Percentiles rank a stretch among this genome's conserved stretches.
Evolutionary conservation across 371 early-diverging fungal species (phyloP).

Genomic region (Sporodiniella umbellata): DNA sequence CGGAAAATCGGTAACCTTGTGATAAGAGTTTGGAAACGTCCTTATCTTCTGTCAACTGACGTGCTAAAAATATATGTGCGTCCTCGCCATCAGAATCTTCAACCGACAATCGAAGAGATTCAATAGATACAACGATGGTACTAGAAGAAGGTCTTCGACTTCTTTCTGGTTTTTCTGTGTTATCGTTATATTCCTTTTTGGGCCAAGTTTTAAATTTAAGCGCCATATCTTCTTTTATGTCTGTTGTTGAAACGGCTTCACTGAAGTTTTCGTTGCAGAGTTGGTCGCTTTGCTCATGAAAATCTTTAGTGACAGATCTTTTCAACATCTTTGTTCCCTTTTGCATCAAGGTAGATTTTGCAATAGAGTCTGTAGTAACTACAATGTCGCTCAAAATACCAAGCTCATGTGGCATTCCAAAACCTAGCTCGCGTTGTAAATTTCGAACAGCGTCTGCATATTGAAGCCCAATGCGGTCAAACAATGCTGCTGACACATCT

Average conservation of each 20-base stretch:
- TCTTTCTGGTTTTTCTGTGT: background rate
- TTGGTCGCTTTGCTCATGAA: background rate
- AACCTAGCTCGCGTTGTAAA: conserved; percentile 24
- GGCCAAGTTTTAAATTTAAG: background rate
- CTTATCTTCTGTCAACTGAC: conserved; percentile 15
- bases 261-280: background rate
- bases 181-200: background rate
- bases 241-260: background rate
- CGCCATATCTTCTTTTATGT: background rate
- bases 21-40: conserved; percentile 24
- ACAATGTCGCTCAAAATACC: conserved; percentile 40
- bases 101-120: conserved; percentile 4
- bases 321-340: conserved; percentile 1
- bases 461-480: conserved; percentile 8
- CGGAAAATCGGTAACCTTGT: conserved; percentile 45
- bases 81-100: conserved; percentile 23
- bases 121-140: background rate
- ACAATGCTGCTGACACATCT: conserved; percentile 1
- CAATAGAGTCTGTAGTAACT: conserved; percentile 27
- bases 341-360: background rate
- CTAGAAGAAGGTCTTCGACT: background rate
- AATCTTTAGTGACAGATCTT: background rate
- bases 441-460: conserved; percentile 27
- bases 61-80: conserved; percentile 34
- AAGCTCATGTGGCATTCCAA: conserved; percentile 18